Evolutionary conservation across 305 asterid genomes (phyloP).

Genomic region (Fraxinus xanthoxyloides): DNA sequence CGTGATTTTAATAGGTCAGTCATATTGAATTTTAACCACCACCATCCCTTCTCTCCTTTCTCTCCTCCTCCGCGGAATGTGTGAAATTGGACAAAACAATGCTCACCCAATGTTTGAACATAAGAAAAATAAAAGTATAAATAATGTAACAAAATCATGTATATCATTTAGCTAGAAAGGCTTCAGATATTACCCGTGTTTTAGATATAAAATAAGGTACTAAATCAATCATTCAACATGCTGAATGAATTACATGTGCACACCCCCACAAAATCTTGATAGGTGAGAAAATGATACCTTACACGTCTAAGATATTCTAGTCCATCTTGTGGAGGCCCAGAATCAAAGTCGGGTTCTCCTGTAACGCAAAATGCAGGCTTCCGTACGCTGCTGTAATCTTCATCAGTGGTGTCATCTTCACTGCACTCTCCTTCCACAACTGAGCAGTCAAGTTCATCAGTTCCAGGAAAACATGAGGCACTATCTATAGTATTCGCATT

Average conservation of each 20-base stretch:
- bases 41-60: neutral
- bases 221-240: conserved; percentile 2
- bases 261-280: neutral
- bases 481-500: conserved; percentile 26
- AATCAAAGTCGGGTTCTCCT: conserved; percentile 86
- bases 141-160: neutral
- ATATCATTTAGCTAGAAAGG: neutral
- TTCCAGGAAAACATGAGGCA: conserved; percentile 26
- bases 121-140: neutral
- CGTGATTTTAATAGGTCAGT: neutral
- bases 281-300: conserved; percentile 51
- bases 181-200: neutral
- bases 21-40: neutral
- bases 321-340: conserved; percentile 94
- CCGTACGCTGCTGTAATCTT: conserved; percentile 42
- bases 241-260: neutral
- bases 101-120: neutral
- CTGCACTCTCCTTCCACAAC: conserved; percentile 43
- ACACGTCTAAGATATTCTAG: conserved; percentile 96
- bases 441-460: conserved; percentile 37
- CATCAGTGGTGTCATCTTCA: conserved; percentile 70
- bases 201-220: neutral
- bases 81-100: neutral
- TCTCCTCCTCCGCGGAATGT: neutral
- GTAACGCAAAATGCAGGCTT: conserved; percentile 41